Percentiles rank a stretch among this genome's conserved stretches.
phyloP scores from a whole-genome alignment of 2,329 filamentous ascomycete species.

The Didymella lethalis region DNA sequence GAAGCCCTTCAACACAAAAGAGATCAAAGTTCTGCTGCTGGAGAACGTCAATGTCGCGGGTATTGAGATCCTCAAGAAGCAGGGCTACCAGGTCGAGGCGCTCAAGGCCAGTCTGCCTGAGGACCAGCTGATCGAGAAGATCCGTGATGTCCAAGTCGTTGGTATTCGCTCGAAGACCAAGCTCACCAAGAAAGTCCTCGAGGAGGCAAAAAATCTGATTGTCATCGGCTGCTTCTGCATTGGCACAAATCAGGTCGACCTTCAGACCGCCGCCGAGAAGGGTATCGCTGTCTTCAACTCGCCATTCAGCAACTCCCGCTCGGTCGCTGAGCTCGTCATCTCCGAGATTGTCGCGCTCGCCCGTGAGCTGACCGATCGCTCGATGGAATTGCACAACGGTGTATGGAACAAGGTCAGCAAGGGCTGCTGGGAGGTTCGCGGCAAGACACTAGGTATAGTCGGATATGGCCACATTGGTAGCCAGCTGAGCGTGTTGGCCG shows the following conservation, averaged over 20 bases:
- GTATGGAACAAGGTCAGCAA: constrained; percentile 98
- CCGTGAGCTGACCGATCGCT: constrained; percentile 90
- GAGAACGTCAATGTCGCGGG: constrained; percentile 97
- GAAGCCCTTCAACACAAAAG: constrained; percentile 93
- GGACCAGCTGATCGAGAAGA: constrained; percentile 95
- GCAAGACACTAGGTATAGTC: constrained; percentile 95
- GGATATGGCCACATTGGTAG: constrained; percentile 98
- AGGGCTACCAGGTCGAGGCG: constrained; percentile 96
- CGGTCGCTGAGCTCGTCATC: constrained; percentile 95
- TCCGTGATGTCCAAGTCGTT: constrained; percentile 96
- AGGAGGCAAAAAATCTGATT: constrained; percentile 90
- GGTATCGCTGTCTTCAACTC: constrained; percentile 99
- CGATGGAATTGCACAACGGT: constrained; percentile 90
- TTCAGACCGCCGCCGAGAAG: constrained; percentile 80
- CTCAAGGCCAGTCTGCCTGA: constrained; percentile 90
- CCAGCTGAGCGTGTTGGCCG: constrained; percentile 92
- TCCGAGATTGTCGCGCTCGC: constrained; percentile 91
- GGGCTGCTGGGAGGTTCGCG: constrained; percentile 97
- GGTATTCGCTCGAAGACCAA: constrained; percentile 98
- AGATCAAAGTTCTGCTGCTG: constrained; percentile 93
- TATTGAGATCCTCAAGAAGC: constrained; percentile 77
- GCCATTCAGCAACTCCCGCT: constrained; percentile 96
- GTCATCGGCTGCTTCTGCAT: constrained; percentile 99
- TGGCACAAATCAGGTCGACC: constrained; percentile 93
- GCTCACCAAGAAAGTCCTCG: constrained; percentile 82